phyloP scores from a whole-genome alignment of 1,139 yeast species.

The Martiniozyma asiatica region DNA sequence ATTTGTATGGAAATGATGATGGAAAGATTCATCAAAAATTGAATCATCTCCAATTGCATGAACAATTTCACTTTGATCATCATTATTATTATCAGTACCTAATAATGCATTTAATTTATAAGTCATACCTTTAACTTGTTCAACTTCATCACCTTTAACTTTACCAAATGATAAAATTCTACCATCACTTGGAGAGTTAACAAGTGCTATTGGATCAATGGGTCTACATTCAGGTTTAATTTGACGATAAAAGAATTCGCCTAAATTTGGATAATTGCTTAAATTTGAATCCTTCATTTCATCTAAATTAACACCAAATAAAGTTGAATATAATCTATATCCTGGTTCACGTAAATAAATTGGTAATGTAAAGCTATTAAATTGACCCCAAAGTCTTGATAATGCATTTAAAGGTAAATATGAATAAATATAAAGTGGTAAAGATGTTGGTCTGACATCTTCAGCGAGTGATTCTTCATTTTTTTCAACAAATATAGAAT shows the following conservation, averaged over 20 bases:
- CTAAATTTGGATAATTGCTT: constrained; percentile 59
- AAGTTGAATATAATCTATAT: constrained; percentile 58
- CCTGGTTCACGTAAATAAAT: constrained; percentile 82
- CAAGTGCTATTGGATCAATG: constrained; percentile 43
- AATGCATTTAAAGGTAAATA: constrained; percentile 86
- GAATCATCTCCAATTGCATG: not conserved
- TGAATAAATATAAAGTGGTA: constrained; percentile 83
- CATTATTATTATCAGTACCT: constrained; percentile 40
- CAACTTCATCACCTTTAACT: constrained; percentile 64
- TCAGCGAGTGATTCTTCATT: no score
- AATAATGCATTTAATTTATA: constrained; percentile 82
- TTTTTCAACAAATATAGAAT: no score
- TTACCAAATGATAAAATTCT: constrained; percentile 75
- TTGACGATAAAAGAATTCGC: constrained; percentile 84
- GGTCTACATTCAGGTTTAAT: constrained; percentile 77
- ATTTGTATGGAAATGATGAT: constrained; percentile 11
- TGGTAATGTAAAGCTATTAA: constrained; percentile 76
- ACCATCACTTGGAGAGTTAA: constrained; percentile 94
- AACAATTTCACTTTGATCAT: constrained; percentile 29
- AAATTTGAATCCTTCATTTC: constrained; percentile 84
- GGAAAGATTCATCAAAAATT: constrained; percentile 4
- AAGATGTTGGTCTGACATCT: constrained; percentile 59
- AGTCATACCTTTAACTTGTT: constrained; percentile 94
- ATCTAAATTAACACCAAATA: constrained; percentile 81
- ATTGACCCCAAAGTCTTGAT: constrained; percentile 88